Evolutionary conservation across 2,329 filamentous ascomycete species (phyloP), one percentile per base, ranked within the genome.

Genomic region (Lasiodiplodia theobromae): DNA sequence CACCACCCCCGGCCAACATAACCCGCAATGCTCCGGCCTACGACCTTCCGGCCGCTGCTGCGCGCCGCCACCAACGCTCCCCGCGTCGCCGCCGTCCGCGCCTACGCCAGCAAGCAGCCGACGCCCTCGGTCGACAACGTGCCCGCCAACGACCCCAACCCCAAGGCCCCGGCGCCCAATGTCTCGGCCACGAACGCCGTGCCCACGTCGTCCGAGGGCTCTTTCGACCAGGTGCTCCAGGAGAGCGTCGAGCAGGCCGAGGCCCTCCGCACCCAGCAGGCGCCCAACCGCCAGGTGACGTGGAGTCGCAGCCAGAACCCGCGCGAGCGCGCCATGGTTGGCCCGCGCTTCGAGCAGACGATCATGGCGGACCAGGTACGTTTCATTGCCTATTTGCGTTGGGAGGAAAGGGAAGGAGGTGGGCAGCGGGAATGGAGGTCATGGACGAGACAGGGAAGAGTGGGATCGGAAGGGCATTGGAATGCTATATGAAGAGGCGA

Each of bases 321-420:
- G 49, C 87, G 95, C 75, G 87, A 88, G 66, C 82, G 89, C 80
- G 96, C 94, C 66, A 99, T 99, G 95, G 89, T 89, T 52, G 96
- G 96, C 52, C 96, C 96, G 72, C 87, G 95, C 74, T 99, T 99
- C 77, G 96, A 99, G 86, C 95, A 98, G 88, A 98, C 93, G 40
- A 93, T 97, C 77, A 95, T 98, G 83, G 89, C 91, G 74, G 83
- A 91, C 73, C 96, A 99, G 92, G 95, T 97, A 85, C n/a, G 68
- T 58, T 23, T 31, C 21, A 21, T 23, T 40, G 49, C n/a, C 38
- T 16, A 16, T 5, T 51, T 12, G 23, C n/a, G 25, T 53, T 58
- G 47, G 23, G 28, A 12, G 10, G 66, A n/a, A 11, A 44, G 66
- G 21, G 44, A 11, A 10, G 37, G 54, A n/a, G 44, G 44, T 6